A percentile compares a stretch with the other conserved stretches of the same genome.
phyloP scores from a whole-genome alignment of 2,329 filamentous ascomycete genomes.

The Alternaria arborescens region DNA sequence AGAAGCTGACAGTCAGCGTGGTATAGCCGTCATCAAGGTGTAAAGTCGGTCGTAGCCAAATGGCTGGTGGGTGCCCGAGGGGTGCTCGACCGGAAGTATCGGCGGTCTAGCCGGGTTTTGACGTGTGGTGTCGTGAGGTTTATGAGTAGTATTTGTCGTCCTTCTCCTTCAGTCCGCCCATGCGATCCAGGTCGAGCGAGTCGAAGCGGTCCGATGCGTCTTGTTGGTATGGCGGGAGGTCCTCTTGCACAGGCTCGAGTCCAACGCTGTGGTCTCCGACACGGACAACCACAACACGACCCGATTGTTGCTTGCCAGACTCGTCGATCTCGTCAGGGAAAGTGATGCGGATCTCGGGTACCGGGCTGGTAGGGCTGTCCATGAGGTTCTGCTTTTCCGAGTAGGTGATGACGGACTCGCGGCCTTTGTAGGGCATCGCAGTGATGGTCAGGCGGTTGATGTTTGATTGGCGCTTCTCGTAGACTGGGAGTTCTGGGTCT shows the following conservation, averaged over 20 bases:
- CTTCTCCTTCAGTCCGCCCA: slow-evolving; percentile 95
- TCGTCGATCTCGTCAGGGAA: slow-evolving; percentile 96
- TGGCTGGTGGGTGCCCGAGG: slow-evolving; percentile 34
- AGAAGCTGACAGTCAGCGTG: slow-evolving; percentile 37
- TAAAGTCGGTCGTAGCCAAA: slow-evolving; percentile 50
- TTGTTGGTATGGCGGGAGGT: slow-evolving; percentile 89
- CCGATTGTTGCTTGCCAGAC: slow-evolving; percentile 78
- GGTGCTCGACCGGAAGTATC: slow-evolving; percentile 22
- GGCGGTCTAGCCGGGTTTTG: slow-evolving; percentile 29
- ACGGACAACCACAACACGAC: slow-evolving; percentile 88
- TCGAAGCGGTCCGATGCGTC: slow-evolving; percentile 83
- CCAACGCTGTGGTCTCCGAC: slow-evolving; percentile 90
- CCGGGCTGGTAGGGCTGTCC: slow-evolving; percentile 77
- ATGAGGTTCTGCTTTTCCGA: slow-evolving; percentile 82
- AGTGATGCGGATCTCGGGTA: slow-evolving; percentile 97
- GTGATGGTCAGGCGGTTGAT: slow-evolving; percentile 67
- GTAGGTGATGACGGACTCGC: slow-evolving; percentile 77
- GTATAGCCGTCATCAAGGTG: slow-evolving; percentile 45
- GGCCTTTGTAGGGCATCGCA: slow-evolving; percentile 55
- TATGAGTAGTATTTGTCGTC: slow-evolving; percentile 61
- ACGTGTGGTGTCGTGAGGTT: slow-evolving; percentile 7
- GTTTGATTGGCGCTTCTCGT: slow-evolving; percentile 66
- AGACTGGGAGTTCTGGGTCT: slow-evolving; percentile 68
- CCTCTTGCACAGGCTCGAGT: slow-evolving; percentile 81
- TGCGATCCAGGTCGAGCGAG: slow-evolving; percentile 91